Evolutionary conservation across 371 early-diverging fungal genomes (phyloP), one percentile per base, ranked within the genome.

Genomic region (Chytridiales sp.): DNA sequence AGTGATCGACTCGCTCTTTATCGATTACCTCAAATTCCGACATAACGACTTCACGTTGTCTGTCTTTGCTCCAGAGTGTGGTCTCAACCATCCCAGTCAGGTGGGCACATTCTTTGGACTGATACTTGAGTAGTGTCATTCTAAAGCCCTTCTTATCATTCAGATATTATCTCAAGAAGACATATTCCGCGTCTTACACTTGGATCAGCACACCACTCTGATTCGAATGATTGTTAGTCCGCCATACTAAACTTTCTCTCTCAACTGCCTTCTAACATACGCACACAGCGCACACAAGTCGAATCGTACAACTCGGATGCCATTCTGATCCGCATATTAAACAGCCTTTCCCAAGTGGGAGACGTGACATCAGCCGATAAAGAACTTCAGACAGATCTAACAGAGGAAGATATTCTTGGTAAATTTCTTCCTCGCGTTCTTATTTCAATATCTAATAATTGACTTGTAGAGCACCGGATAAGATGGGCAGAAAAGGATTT

Each of bases 61-160:
- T 31, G 80, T 79, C 26, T 79, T 79, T 58, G 36, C 77, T 44
- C 77, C 80, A 0, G 80, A 79, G 50, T 57, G 69, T 43, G 77
- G 77, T 3, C 40, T 74, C 30, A 47, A 49, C 5, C 19, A 41
- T 19, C 38, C 41, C 17, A 46, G 40, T 26, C 55, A 59, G 15
- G 36, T 34, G 15, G 57, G 50, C 35, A 35, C 58, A 30, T 57
- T 63, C 13, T 21, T 51, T n/a, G 48, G 50, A 31, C 39, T 57
- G 30, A 31, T 35, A 32, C 43, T 68, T 6, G 27, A 47, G 35
- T 41, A 19, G 35, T 9, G n/a, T 9, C n/a, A 21, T 22, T 27
- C 19, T 11, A 26, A 5, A 5, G 57, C 19, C 29, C 17, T 49
- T 4, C 5, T 27, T 21, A 27, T 9, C 13, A 30, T 43, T 13